These are phyloP conservation scores for Phaseolus lunatus DNA, from an alignment of 306 rosid species.

Conservation along the genomic window DNA sequence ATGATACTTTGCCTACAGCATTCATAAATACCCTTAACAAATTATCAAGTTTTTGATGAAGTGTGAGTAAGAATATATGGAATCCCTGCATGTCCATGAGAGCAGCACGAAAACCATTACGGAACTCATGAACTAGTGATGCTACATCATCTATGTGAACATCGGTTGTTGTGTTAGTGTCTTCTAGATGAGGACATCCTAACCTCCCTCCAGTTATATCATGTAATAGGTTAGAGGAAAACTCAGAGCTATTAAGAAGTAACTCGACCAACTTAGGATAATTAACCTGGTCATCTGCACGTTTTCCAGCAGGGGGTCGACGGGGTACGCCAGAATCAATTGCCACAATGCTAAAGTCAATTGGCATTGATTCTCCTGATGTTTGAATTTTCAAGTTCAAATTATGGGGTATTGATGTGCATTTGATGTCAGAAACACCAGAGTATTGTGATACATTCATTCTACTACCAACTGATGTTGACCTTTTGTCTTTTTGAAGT, in stretches of 20 bases:
- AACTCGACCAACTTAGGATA: conserved; percentile 95
- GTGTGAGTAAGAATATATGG: conserved; percentile 79
- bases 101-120: conserved; percentile 85
- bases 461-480: conserved; percentile 64
- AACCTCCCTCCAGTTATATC: conserved; percentile 87
- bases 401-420: conserved; percentile 63
- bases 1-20: conserved; percentile 63
- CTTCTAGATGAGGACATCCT: conserved; percentile 61
- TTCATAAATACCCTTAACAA: conserved; percentile 68
- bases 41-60: conserved; percentile 84
- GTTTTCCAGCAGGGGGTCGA: conserved; percentile 93
- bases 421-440: conserved; percentile 65
- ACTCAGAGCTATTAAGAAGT: conserved; percentile 78
- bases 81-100: conserved; percentile 93
- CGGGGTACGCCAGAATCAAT: conserved; percentile 97
- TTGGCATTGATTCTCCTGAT: conserved; percentile 47
- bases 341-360: conserved; percentile 71
- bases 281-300: conserved; percentile 83
- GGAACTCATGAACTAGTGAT: conserved; percentile 70
- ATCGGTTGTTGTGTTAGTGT: conserved; percentile 50
- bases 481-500: conserved; percentile 74
- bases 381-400: conserved; percentile 54
- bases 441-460: conserved; percentile 57
- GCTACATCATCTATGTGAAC: conserved; percentile 49
- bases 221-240: conserved; percentile 76